Conservation (phyloP, 768 basidiomycete species). For the Amanita inopinata region DNA sequence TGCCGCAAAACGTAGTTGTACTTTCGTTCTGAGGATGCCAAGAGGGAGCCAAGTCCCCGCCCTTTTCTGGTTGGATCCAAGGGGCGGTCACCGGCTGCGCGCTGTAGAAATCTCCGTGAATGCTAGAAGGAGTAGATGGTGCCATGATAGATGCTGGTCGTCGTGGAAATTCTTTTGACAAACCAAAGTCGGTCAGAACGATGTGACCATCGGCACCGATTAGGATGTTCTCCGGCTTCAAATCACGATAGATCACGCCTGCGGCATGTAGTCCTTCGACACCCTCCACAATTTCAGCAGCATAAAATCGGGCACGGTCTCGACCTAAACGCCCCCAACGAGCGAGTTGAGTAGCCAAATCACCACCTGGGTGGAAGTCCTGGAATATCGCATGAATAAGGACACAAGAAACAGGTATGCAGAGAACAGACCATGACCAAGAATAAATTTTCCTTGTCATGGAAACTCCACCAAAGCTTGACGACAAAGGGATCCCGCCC, state of each 20-base stretch:
- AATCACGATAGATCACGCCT: constrained; percentile 95
- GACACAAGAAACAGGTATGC: constrained; percentile 10
- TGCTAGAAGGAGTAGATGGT: constrained; percentile 48
- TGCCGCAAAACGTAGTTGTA: constrained; percentile 88
- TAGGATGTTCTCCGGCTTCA: constrained; percentile 95
- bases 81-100: constrained; percentile 46
- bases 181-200: constrained; percentile 93
- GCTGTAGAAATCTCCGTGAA: constrained; percentile 43
- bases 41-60: constrained; percentile 39
- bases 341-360: constrained; percentile 94
- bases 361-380: constrained; percentile 96
- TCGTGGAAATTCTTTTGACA: constrained; percentile 84
- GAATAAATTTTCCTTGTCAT: constrained; percentile 95
- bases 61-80: constrained; percentile 67
- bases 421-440: constrained; percentile 73
- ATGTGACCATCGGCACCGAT: constrained; percentile 93
- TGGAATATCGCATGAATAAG: constrained; percentile 16
- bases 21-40: constrained; percentile 59
- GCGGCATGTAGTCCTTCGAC: constrained; percentile 89
- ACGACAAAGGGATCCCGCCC: constrained; percentile 90
- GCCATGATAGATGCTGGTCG: constrained; percentile 33
- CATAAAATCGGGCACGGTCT: constrained; percentile 93
- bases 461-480: constrained; percentile 94
- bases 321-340: constrained; percentile 91
- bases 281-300: constrained; percentile 94